Conservation (phyloP, 257 asterid genomes). For the Scutellaria minor region DNA sequence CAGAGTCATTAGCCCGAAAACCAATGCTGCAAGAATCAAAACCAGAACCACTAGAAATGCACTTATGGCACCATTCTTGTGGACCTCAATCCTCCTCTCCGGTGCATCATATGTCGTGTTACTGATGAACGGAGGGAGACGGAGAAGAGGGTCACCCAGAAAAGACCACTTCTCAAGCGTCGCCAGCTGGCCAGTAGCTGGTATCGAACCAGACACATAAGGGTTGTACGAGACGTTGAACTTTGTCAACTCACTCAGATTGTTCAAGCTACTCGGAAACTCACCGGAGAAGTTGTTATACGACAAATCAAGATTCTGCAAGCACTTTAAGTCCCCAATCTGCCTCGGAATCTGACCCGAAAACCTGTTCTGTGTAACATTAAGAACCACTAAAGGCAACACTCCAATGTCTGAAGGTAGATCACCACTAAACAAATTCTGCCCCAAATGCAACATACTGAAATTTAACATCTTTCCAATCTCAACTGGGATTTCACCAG, state of each 20-base stretch:
- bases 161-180: constrained; percentile 82
- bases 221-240: constrained; percentile 89
- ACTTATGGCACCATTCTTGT: constrained; percentile 39
- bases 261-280: constrained; percentile 64
- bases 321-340: constrained; percentile 73
- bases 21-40: constrained; percentile 57
- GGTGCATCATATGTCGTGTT: constrained; percentile 37
- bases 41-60: constrained; percentile 52
- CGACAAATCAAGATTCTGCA: constrained; percentile 74
- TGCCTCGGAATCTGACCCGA: constrained; percentile 70
- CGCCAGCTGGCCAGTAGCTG: constrained; percentile 69
- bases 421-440: constrained; percentile 56
- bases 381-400: constrained; percentile 67
- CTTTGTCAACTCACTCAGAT: constrained; percentile 64
- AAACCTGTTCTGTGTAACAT: constrained; percentile 58
- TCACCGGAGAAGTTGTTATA: constrained; percentile 77
- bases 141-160: constrained; percentile 68
- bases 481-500: constrained; percentile 70
- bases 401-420: constrained; percentile 56
- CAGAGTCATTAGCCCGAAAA: constrained; percentile 64
- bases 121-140: constrained; percentile 65
- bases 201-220: constrained; percentile 62
- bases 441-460: constrained; percentile 79
- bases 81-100: constrained; percentile 13
- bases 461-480: constrained; percentile 72